A percentile compares a stretch with the other conserved stretches of the same genome.
These are phyloP conservation scores for Diaporthe longicolla DNA, from an alignment of 2,329 filamentous ascomycete species.

Conservation along the genomic window DNA sequence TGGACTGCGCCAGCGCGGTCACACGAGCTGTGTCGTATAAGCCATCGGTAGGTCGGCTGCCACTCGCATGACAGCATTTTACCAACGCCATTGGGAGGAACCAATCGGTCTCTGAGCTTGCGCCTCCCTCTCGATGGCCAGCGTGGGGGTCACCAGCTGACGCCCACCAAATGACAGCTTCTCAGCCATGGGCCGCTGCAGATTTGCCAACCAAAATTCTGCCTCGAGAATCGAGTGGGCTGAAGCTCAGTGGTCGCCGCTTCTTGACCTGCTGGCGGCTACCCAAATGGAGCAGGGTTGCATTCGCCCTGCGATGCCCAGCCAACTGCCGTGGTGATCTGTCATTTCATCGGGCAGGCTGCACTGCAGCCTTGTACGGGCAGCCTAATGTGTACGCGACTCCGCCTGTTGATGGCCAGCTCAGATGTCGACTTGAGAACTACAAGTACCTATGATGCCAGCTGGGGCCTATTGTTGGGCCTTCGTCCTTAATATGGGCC, in stretches of 20 bases:
- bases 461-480: not conserved
- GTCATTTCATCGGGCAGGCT: constrained; percentile 39
- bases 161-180: constrained; percentile 31
- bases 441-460: constrained; percentile 25
- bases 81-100: constrained; percentile 18
- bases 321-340: constrained; percentile 43
- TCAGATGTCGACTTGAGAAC: constrained; percentile 9
- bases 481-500: not conserved
- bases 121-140: constrained; percentile 20
- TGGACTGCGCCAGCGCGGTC: constrained; percentile 23
- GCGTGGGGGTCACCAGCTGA: constrained; percentile 32
- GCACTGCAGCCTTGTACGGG: constrained; percentile 39
- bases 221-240: constrained; percentile 39
- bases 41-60: constrained; percentile 32
- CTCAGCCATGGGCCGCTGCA: constrained; percentile 37
- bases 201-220: constrained; percentile 25
- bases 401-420: constrained; percentile 6
- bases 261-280: constrained; percentile 23
- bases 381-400: constrained; percentile 16
- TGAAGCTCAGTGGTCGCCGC: constrained; percentile 31
- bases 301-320: constrained; percentile 37
- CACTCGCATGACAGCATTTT: constrained; percentile 32
- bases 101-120: not conserved
- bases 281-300: constrained; percentile 31
- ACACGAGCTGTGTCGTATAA: constrained; percentile 26